Evolutionary conservation across 768 basidiomycete species (phyloP).

Genomic region (Leccinum fibrillosum): DNA sequence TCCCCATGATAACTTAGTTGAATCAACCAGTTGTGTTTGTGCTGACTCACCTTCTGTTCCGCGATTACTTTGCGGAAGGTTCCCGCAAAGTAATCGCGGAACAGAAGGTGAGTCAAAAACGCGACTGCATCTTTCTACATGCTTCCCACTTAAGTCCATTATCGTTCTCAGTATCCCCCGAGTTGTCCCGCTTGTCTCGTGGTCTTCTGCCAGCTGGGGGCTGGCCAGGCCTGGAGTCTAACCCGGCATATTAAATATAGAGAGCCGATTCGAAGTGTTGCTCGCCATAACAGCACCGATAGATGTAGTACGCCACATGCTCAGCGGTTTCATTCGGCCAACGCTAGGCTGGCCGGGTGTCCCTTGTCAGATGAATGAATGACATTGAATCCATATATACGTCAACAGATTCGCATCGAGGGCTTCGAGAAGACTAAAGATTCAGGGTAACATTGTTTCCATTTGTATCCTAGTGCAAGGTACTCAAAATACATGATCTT

Average conservation of each 20-base stretch:
- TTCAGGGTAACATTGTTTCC: not conserved
- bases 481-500: not conserved
- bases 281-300: constrained; percentile 59
- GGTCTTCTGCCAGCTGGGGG: not conserved
- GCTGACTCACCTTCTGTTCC: not conserved
- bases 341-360: not conserved
- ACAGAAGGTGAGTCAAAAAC: too few species aligned
- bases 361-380: not conserved
- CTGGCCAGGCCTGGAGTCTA: not conserved
- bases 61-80: not conserved
- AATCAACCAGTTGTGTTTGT: not conserved
- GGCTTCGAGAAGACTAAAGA: not conserved
- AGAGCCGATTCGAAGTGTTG: constrained; percentile 57
- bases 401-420: not conserved
- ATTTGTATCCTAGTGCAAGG: not conserved
- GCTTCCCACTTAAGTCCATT: not conserved
- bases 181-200: not conserved
- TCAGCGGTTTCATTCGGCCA: not conserved
- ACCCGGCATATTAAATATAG: constrained; percentile 31
- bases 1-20: too few species aligned
- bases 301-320: not conserved
- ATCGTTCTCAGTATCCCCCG: not conserved
- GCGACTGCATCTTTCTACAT: not conserved
- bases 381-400: not conserved
- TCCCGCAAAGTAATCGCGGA: too few species aligned